Base-by-base conservation (phyloP, 768 basidiomycete genomes). In the Trametopsis cervina region DNA sequence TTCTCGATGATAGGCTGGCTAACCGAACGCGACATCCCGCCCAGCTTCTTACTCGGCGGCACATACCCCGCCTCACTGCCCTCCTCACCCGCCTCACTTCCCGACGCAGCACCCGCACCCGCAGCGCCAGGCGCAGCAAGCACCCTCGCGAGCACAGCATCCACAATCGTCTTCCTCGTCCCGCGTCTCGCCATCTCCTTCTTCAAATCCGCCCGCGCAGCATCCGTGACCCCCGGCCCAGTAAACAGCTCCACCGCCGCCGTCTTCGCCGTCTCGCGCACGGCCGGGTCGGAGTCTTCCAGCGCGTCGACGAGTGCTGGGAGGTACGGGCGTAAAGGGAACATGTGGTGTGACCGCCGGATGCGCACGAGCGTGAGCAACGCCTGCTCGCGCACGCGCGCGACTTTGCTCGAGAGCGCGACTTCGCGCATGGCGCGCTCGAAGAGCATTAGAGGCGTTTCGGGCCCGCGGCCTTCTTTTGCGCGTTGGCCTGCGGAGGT, bases 191-290 rank as follows among this genome's bases (percentile, higher is more conserved):
- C 64, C 74, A 98, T 75, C 62, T 91, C 86, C 61, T 91, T 93
- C 74, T 96, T 97, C 46, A 98, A 73, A 63, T 98, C 95, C 3
- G 92, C 80, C 44, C 89, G 82, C 2, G 96, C 96, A 6, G 81
- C 82, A 60, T 94, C 85, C 2, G 84, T 81, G 12, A 91, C 89
- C 4, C 77, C 80, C 0, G 85, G 77, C 13, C 89, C 88, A 1
- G 89, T 83, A 60, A 97, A 95, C 46, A 99, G 73, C 54, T 85
- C 81, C 13, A 96, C 76, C 49, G 91, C 77, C 1, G 89, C 83
- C 56, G 79, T 76, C 42, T 84, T 80, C 6, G 94, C 85, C 60
- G 83, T 84, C 47, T 92, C 86, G 38, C 96, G 85, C 44, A 98
- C 96, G 56, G 81, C 80, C 17, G 85, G 78, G 60, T 99, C 96